phyloP scores from a whole-genome alignment of 1,284 basidiomycete species.

The Ganoderma sp. region DNA sequence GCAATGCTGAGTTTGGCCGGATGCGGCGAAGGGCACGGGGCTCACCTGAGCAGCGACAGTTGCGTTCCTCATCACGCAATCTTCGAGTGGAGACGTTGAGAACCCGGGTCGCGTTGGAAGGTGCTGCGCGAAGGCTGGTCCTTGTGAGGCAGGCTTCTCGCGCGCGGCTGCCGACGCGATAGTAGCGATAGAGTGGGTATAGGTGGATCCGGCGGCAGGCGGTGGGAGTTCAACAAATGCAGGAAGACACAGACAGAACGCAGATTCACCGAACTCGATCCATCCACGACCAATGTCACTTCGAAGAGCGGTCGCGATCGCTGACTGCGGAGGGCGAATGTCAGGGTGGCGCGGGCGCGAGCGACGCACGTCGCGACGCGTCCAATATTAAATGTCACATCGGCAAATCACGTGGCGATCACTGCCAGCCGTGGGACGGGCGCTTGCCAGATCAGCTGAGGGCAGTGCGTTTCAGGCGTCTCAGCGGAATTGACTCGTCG shows the following conservation, averaged over 20 bases:
- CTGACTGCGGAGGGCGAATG: not conserved
- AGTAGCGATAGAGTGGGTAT: not conserved
- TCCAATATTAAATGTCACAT: constrained; percentile 9
- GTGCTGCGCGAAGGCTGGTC: not conserved
- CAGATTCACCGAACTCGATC: not conserved
- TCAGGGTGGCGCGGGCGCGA: not conserved
- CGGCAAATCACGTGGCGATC: constrained; percentile 22
- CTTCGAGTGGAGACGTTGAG: not conserved
- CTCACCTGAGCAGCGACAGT: too few species aligned
- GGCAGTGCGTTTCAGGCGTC: not conserved
- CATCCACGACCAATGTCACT: not conserved
- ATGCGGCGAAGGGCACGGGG: not conserved
- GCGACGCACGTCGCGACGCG: constrained; percentile 27
- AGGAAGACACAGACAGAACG: not conserved
- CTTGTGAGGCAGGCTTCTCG: constrained; percentile 6
- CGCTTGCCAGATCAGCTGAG: constrained; percentile 14
- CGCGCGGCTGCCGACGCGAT: not conserved
- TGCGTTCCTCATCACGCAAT: not conserved
- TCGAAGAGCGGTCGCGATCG: not conserved
- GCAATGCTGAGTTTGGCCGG: not conserved
- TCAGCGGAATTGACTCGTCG: constrained; percentile 7
- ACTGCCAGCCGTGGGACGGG: constrained; percentile 9
- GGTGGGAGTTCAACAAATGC: not conserved
- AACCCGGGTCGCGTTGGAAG: not conserved
- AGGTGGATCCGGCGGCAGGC: not conserved